phyloP scores from a whole-genome alignment of 345 rosid genomes.

The Anastatica hierochuntica region DNA sequence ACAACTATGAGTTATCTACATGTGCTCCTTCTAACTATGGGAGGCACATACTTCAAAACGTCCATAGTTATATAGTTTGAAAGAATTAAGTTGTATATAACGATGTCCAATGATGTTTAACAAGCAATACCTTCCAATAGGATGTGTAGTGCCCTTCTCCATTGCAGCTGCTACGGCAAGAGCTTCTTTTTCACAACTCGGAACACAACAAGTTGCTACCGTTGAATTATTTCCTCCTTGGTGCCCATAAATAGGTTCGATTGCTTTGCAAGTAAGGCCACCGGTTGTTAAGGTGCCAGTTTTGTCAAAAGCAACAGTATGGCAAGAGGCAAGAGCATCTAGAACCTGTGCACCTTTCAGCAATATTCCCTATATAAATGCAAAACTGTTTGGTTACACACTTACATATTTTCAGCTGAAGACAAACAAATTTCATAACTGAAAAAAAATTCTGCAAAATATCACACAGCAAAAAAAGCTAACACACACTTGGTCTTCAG shows the following conservation, averaged over 20 bases:
- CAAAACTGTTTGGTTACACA: neutral
- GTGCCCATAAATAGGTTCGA: constrained; percentile 95
- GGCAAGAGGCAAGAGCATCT: constrained; percentile 91
- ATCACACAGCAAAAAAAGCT: neutral
- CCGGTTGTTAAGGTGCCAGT: constrained; percentile 98
- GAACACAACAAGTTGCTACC: constrained; percentile 54
- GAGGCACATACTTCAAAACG: no score
- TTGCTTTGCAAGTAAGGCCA: constrained; percentile 86
- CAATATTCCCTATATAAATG: constrained; percentile 61
- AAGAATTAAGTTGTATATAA: neutral
- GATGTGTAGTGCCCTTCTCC: constrained; percentile 99
- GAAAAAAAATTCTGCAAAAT: no score
- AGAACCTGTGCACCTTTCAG: constrained; percentile 94
- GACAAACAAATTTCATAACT: neutral
- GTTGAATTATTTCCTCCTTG: constrained; percentile 20
- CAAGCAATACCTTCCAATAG: constrained; percentile 80
- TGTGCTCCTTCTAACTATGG: no score
- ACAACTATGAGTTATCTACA: no score
- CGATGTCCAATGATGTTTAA: neutral
- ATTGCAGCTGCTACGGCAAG: constrained; percentile 98
- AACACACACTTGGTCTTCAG: no score
- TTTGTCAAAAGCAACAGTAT: constrained; percentile 92
- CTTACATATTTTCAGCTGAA: neutral
- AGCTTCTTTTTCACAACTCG: constrained; percentile 93
- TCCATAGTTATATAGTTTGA: neutral